These are phyloP conservation scores for Sicyos baderoa DNA, from an alignment of 306 rosid genomes.

Conservation along the genomic window DNA sequence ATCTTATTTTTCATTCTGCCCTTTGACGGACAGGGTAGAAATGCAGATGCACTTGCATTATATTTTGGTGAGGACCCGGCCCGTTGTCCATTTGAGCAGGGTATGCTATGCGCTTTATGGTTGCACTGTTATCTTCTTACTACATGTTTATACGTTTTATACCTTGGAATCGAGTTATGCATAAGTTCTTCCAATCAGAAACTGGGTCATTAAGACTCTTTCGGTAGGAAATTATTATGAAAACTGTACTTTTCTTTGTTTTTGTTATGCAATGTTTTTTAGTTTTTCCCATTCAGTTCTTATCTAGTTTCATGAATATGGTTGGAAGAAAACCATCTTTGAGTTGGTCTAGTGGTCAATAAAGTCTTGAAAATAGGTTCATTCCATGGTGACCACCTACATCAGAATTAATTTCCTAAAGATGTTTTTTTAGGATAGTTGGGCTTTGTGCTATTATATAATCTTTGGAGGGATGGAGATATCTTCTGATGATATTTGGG, in stretches of 20 bases:
- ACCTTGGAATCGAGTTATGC: neutral
- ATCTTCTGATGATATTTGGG: no score
- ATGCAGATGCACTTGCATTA: slow-evolving; percentile 85
- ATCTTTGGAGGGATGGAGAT: no score
- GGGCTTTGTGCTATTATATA: no score
- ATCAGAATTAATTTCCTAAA: no score
- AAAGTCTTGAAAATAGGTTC: no score
- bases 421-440: no score
- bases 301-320: neutral
- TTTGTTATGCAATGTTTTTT: neutral
- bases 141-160: neutral
- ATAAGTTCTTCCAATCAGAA: neutral
- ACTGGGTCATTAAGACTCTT: neutral
- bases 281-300: neutral
- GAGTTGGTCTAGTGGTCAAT: no score
- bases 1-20: slow-evolving; percentile 18
- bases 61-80: slow-evolving; percentile 96
- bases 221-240: neutral
- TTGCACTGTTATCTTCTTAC: slow-evolving; percentile 12
- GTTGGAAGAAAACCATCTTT: neutral
- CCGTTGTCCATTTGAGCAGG: slow-evolving; percentile 88
- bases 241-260: neutral
- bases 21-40: slow-evolving; percentile 67
- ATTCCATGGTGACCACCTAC: no score
- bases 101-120: slow-evolving; percentile 32